Percentiles rank a stretch among this genome's conserved stretches.
These are phyloP conservation scores for Coprinopsis sp. DNA, from an alignment of 768 basidiomycete genomes.

Conservation along the genomic window DNA sequence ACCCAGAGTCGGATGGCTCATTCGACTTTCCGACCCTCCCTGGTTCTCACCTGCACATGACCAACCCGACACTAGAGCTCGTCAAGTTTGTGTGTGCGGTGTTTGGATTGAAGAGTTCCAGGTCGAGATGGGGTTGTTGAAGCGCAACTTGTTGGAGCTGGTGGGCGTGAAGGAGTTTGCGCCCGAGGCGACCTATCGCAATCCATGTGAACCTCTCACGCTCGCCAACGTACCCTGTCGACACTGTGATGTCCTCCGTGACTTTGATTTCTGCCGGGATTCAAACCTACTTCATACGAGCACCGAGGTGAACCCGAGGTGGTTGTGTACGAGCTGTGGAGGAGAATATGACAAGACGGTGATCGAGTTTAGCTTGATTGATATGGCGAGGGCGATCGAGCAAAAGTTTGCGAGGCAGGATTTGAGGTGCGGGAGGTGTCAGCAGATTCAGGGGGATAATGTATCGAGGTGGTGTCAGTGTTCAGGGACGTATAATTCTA, in stretches of 20 bases:
- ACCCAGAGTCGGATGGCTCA: constrained; percentile 46
- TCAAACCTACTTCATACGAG: constrained; percentile 67
- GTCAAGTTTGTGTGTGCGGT: constrained; percentile 84
- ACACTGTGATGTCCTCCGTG: constrained; percentile 77
- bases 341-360: constrained; percentile 84
- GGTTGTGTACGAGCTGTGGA: constrained; percentile 69
- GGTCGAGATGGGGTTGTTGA: constrained; percentile 84
- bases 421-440: constrained; percentile 82
- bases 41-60: constrained; percentile 75
- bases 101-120: constrained; percentile 73
- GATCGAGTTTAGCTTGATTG: constrained; percentile 85
- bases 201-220: constrained; percentile 87
- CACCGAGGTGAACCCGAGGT: constrained; percentile 47
- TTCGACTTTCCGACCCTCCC: constrained; percentile 85
- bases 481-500: constrained; percentile 78
- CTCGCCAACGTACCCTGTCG: constrained; percentile 84
- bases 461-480: constrained; percentile 82
- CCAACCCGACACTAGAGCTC: constrained; percentile 83
- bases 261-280: constrained; percentile 96
- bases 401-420: constrained; percentile 84
- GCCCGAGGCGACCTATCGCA: constrained; percentile 77
- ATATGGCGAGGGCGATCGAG: constrained; percentile 66
- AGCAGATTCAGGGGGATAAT: constrained; percentile 87
- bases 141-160: constrained; percentile 85
- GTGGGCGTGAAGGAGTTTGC: constrained; percentile 86